A percentile compares a stretch with the other conserved stretches of the same genome.
These are phyloP conservation scores for Malus asiatica DNA, from an alignment of 306 rosid species.

Conservation along the genomic window DNA sequence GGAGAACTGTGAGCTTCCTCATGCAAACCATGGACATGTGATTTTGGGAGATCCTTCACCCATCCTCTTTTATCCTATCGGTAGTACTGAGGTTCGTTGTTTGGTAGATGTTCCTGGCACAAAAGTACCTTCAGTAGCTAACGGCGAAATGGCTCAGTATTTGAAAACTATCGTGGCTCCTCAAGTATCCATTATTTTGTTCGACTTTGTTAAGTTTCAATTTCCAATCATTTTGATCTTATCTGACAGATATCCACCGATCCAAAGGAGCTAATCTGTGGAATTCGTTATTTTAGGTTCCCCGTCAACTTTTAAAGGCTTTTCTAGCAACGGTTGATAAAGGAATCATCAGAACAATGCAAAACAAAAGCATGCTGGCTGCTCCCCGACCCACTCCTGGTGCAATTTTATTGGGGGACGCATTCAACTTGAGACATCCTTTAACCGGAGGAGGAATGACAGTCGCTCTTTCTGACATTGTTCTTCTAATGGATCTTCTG, in stretches of 20 bases:
- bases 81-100: constrained; percentile 59
- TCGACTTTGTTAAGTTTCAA: not conserved
- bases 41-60: constrained; percentile 19
- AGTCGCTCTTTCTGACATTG: constrained; percentile 69
- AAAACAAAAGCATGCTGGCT: constrained; percentile 73
- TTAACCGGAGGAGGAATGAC: constrained; percentile 94
- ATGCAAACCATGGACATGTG: too few species aligned
- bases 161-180: constrained; percentile 60
- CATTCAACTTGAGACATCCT: constrained; percentile 88
- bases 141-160: constrained; percentile 62
- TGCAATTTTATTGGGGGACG: constrained; percentile 69
- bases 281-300: constrained; percentile 36
- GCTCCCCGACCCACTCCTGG: constrained; percentile 58
- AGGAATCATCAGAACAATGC: constrained; percentile 67
- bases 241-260: not conserved
- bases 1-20: too few species aligned
- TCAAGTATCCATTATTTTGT: constrained; percentile 36
- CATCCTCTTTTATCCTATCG: constrained; percentile 58
- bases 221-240: not conserved
- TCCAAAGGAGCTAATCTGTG: not conserved
- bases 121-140: constrained; percentile 58
- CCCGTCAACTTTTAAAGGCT: constrained; percentile 38
- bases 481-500: constrained; percentile 54
- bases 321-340: constrained; percentile 59
- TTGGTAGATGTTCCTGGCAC: constrained; percentile 73